Evolutionary conservation across 2,329 filamentous ascomycete species (phyloP).

Genomic region (Rhynchosporium agropyri): DNA sequence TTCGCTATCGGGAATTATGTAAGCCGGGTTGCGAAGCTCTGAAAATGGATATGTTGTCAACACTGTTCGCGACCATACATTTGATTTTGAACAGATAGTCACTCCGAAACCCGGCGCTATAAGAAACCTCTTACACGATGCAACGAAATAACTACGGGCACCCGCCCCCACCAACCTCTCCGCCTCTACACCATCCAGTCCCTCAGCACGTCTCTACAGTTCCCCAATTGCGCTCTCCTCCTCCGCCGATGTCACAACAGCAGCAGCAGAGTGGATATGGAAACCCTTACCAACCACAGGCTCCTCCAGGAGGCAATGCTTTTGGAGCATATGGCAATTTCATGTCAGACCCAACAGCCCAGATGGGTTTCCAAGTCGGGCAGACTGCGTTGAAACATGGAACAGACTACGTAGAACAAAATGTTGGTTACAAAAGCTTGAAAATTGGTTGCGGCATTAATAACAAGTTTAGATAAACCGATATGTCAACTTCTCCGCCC

Average conservation of each 20-base stretch:
- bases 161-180: conserved; percentile 69
- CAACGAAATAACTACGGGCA: conserved; percentile 84
- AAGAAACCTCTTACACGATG: conserved; percentile 56
- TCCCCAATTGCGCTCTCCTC: conserved; percentile 92
- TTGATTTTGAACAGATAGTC: conserved; percentile 11
- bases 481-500: conserved; percentile 87
- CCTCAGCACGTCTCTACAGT: conserved; percentile 98
- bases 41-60: conserved; percentile 14
- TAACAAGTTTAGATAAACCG: conserved; percentile 61
- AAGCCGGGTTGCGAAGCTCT: conserved; percentile 17
- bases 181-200: conserved; percentile 93
- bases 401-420: conserved; percentile 93
- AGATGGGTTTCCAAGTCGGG: conserved; percentile 92
- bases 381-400: conserved; percentile 90
- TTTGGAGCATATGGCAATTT: conserved; percentile 84
- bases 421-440: conserved; percentile 56
- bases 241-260: conserved; percentile 72
- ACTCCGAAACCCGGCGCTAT: background rate
- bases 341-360: conserved; percentile 92
- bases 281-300: conserved; percentile 72
- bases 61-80: background rate
- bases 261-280: conserved; percentile 67
- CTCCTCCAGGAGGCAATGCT: conserved; percentile 49
- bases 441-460: conserved; percentile 6
- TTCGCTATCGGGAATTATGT: conserved; percentile 14